A percentile compares a stretch with the other conserved stretches of the same genome.
phyloP scores from a whole-genome alignment of 2,329 filamentous ascomycete species.

The Xylaria sp. region DNA sequence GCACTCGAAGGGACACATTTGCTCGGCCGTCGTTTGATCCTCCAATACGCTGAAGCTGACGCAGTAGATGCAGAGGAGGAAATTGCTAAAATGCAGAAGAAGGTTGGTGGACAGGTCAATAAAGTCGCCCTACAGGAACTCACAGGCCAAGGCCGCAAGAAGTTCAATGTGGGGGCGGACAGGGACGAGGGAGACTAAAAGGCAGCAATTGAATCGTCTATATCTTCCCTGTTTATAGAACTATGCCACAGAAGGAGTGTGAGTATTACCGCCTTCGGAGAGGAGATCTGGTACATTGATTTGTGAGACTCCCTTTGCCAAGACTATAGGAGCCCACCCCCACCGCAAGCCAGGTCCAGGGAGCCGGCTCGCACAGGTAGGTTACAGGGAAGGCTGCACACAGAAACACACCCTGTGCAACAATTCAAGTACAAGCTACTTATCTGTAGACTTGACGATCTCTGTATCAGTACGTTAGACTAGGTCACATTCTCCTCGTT shows the following conservation, averaged over 20 bases:
- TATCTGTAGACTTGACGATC: slow-evolving; percentile 38
- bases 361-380: slow-evolving; percentile 26
- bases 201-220: slow-evolving; percentile 40
- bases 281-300: slow-evolving; percentile 36
- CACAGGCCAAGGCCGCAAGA: slow-evolving; percentile 80
- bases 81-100: slow-evolving; percentile 96
- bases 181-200: slow-evolving; percentile 58
- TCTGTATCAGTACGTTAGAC: slow-evolving; percentile 40
- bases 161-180: slow-evolving; percentile 83
- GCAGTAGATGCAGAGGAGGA: slow-evolving; percentile 92
- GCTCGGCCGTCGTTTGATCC: slow-evolving; percentile 83
- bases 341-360: slow-evolving; percentile 29
- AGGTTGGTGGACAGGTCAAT: slow-evolving; percentile 87
- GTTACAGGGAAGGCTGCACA: slow-evolving; percentile 30
- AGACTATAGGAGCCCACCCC: slow-evolving; percentile 17
- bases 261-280: slow-evolving; percentile 36
- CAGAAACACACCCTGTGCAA: slow-evolving; percentile 27
- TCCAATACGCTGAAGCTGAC: slow-evolving; percentile 91
- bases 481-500: slow-evolving; percentile 42
- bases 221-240: slow-evolving; percentile 36
- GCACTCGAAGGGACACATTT: slow-evolving; percentile 92
- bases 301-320: slow-evolving; percentile 34
- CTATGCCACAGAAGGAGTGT: slow-evolving; percentile 36
- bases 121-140: slow-evolving; percentile 90
- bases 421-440: slow-evolving; percentile 30